phyloP scores from a whole-genome alignment of 164 flowering plant species.

The Berberis thunbergii region DNA sequence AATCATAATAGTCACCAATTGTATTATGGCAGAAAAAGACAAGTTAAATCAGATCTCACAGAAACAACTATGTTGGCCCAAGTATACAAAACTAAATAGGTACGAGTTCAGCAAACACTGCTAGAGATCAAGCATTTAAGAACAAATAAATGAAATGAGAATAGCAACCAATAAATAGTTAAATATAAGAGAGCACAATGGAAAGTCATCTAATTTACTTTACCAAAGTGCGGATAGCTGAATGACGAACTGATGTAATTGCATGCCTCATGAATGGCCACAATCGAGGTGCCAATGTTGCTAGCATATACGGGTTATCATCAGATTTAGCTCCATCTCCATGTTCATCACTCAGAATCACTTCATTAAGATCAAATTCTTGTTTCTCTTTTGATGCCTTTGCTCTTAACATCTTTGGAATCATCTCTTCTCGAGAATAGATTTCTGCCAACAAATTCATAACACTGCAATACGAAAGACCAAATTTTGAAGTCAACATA shows the following conservation, averaged over 20 bases:
- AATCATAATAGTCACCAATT: too few relatives aligned
- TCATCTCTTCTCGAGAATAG: conserved; percentile 88
- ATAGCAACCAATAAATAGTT: neutral
- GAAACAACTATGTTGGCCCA: neutral
- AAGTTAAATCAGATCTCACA: neutral
- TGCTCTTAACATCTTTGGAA: conserved; percentile 46
- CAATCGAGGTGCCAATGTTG: conserved; percentile 82
- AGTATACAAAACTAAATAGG: neutral
- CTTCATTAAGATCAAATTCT: conserved; percentile 65
- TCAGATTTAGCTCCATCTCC: conserved; percentile 33
- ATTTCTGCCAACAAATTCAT: conserved; percentile 97
- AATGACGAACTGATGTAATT: conserved; percentile 82
- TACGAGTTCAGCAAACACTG: too few relatives aligned
- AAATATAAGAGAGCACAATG: neutral
- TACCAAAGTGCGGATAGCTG: conserved; percentile 95
- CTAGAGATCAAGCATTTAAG: neutral
- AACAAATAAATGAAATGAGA: neutral
- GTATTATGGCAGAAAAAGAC: too few relatives aligned
- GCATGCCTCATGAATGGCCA: conserved; percentile 99
- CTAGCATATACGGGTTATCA: conserved; percentile 64
- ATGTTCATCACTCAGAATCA: conserved; percentile 29
- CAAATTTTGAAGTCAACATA: neutral
- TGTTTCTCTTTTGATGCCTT: conserved; percentile 25
- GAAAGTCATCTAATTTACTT: conserved; percentile 2
- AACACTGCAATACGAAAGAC: conserved; percentile 54